These are phyloP conservation scores for Dothistroma pini DNA, from an alignment of 2,329 filamentous ascomycete species.

Conservation along the genomic window DNA sequence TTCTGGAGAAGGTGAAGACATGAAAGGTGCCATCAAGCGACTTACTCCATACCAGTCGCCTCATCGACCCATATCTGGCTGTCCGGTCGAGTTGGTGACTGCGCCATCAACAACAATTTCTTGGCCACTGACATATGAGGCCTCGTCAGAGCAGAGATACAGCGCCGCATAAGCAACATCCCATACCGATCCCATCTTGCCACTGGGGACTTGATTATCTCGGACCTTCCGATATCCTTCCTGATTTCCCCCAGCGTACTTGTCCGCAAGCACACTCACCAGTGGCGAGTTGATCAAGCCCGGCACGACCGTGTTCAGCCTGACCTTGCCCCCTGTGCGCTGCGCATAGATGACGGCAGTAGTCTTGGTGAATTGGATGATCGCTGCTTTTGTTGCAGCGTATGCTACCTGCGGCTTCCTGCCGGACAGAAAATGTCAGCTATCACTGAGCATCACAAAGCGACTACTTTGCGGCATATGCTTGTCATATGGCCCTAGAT, in stretches of 20 bases:
- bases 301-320: slow-evolving; percentile 55
- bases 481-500: neutral
- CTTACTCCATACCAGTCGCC: neutral
- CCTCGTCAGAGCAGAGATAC: slow-evolving; percentile 57
- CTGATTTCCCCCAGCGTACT: slow-evolving; percentile 46
- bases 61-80: slow-evolving; percentile 17
- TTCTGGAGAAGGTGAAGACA: slow-evolving; percentile 46
- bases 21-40: slow-evolving; percentile 4
- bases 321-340: slow-evolving; percentile 38
- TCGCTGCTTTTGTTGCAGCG: slow-evolving; percentile 71
- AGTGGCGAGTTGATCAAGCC: slow-evolving; percentile 57
- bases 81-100: slow-evolving; percentile 21
- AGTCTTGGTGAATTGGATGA: slow-evolving; percentile 72
- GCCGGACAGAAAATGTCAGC: neutral
- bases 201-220: slow-evolving; percentile 56
- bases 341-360: slow-evolving; percentile 60
- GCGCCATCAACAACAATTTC: slow-evolving; percentile 41
- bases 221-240: slow-evolving; percentile 52
- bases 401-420: slow-evolving; percentile 53
- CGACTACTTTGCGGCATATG: neutral
- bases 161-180: slow-evolving; percentile 57
- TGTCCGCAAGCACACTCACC: slow-evolving; percentile 43
- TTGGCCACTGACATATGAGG: slow-evolving; percentile 59
- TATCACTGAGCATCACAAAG: neutral
- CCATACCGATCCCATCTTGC: slow-evolving; percentile 57